Base-by-base conservation (phyloP, 352 stramenopile species). In the Phytophthora crassamura region DNA sequence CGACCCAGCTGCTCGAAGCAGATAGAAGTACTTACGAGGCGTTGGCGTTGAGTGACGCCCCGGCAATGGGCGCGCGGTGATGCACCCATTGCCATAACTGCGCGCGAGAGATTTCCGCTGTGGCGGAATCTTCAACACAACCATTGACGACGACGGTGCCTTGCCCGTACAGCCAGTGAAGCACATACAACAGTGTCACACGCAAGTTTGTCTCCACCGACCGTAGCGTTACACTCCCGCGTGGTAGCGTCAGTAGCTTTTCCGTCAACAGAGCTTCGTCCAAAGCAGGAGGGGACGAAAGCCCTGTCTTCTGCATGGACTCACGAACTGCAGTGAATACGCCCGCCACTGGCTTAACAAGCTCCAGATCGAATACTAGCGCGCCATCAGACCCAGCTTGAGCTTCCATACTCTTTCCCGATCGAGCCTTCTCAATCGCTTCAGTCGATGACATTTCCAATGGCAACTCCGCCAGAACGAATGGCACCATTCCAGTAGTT, bases 401-500 rank as follows among this genome's bases (percentile, higher is more conserved):
- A 10, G 93, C 92, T 72, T 98, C 94, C 25, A 89, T 78, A 0
- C 80, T 65, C 74, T 98, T 98, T 51, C 89, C 93, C 15, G 87
- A 72, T 42, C 69, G 79, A 18, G 95, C 90, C 53, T 86, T 91
- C 22, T 80, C 66, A 78, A 98, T 92, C 0, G 85, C 88, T 20
- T 78, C 74, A 14, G 64, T 76, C 56, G 90, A 89, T 11, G 78
- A 74, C 38, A 91, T 58, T 6, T 62, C 72, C 2, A 78, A 51
- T 48, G 97, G 91, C 15, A 97, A 76, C 63, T 97, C 88, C 32
- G 97, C 83, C 1, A 97, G 90, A 59, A 99, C 98, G 47, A 98
- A 91, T 3, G 96, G 95, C 10, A 97, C 92, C 96, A 99, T 99
- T 14, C 97, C 97, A 12, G 95, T 97, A 77, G 98, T 99, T 14